phyloP scores from a whole-genome alignment of 129 eudicot genomes.

The Flaveria robusta region DNA sequence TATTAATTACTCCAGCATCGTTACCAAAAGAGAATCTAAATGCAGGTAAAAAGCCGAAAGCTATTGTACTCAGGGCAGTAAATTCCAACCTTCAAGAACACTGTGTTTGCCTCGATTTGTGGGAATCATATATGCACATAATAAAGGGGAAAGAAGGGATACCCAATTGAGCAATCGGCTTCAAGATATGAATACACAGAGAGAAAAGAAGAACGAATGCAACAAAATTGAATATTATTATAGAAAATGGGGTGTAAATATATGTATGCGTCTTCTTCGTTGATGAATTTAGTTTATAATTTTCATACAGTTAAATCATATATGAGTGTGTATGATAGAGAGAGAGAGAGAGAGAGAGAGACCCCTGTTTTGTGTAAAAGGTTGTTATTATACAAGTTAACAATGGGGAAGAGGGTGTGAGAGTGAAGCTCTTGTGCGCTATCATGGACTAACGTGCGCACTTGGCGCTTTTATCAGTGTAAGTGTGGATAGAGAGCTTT shows the following conservation, averaged over 20 bases:
- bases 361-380: conserved; percentile 23
- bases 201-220: too few relatives aligned
- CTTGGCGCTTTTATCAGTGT: conserved; percentile 23
- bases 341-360: background rate
- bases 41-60: conserved; percentile 30
- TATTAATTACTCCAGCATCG: conserved; percentile 20
- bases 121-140: conserved; percentile 34
- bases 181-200: conserved; percentile 13
- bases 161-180: conserved; percentile 28
- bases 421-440: conserved; percentile 20
- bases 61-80: background rate
- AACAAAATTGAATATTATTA: background rate
- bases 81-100: conserved; percentile 34
- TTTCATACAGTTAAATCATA: too few relatives aligned
- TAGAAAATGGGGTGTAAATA: too few relatives aligned
- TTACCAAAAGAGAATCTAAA: conserved; percentile 30
- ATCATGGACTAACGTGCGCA: conserved; percentile 46
- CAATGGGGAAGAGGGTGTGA: conserved; percentile 4
- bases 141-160: conserved; percentile 22
- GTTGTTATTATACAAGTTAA: background rate
- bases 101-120: conserved; percentile 37
- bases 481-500: conserved; percentile 34
- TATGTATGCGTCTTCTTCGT: too few relatives aligned
- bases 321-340: background rate
- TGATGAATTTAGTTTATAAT: too few relatives aligned